Conservation (phyloP, 1,284 basidiomycete species). For the Trichosporon asahii region DNA sequence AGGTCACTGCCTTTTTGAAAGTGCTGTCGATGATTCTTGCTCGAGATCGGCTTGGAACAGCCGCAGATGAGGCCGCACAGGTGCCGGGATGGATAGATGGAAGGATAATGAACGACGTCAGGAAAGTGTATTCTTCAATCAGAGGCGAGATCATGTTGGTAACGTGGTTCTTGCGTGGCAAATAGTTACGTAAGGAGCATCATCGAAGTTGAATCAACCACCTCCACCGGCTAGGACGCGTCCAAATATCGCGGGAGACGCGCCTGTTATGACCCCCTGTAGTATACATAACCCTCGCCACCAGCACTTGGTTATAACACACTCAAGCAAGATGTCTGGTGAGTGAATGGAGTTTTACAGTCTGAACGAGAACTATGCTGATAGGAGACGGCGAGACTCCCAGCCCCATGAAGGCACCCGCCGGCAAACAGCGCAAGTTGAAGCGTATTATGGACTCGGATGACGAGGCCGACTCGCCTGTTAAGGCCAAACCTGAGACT, state of each 20-base stretch:
- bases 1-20: background rate
- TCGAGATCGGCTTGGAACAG: background rate
- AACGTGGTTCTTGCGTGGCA: background rate
- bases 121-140: background rate
- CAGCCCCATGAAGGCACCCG: conserved; percentile 25
- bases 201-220: background rate
- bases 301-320: background rate
- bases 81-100: background rate
- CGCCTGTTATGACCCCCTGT: background rate
- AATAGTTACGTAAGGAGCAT: background rate
- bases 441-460: conserved; percentile 65
- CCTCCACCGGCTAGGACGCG: conserved; percentile 7
- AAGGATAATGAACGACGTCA: background rate
- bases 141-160: background rate
- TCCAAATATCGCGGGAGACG: conserved; percentile 6
- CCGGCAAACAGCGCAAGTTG: conserved; percentile 54
- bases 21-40: background rate
- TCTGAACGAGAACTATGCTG: background rate
- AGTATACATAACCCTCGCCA: background rate
- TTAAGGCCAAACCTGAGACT: background rate
- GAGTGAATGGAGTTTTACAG: background rate
- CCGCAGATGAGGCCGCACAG: background rate
- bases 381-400: conserved; percentile 30
- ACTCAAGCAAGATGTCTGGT: conserved; percentile 21
- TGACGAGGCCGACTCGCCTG: conserved; percentile 56